These are phyloP conservation scores for Kondoa subrosea DNA, from an alignment of 768 basidiomycete genomes.

Conservation along the genomic window DNA sequence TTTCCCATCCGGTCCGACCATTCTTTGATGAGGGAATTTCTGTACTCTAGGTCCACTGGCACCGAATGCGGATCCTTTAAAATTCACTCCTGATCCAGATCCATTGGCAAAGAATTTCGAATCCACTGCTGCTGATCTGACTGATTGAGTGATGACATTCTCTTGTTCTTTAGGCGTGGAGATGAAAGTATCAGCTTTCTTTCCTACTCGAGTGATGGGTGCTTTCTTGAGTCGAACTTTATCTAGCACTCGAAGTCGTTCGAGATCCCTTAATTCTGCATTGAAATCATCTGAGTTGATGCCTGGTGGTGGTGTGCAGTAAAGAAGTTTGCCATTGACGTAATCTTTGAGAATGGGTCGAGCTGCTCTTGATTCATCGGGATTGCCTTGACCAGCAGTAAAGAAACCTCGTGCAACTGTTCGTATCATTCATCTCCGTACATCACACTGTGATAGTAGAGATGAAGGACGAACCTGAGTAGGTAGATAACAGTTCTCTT, in stretches of 20 bases:
- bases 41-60: background rate
- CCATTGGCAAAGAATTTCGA: background rate
- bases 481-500: slow-evolving; percentile 65
- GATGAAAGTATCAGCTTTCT: slow-evolving; percentile 69
- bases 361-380: slow-evolving; percentile 86
- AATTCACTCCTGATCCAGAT: background rate
- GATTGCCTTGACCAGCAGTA: slow-evolving; percentile 86
- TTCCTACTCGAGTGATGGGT: slow-evolving; percentile 66
- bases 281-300: slow-evolving; percentile 57
- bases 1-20: background rate
- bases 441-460: background rate
- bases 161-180: slow-evolving; percentile 29
- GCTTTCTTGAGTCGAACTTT: slow-evolving; percentile 69
- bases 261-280: slow-evolving; percentile 45
- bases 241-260: slow-evolving; percentile 39
- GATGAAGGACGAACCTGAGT: slow-evolving; percentile 60
- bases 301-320: slow-evolving; percentile 64
- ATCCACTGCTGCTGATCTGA: background rate
- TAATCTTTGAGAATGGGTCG: slow-evolving; percentile 91
- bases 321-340: slow-evolving; percentile 81
- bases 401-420: slow-evolving; percentile 83
- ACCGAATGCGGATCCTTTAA: background rate
- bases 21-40: background rate
- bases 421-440: slow-evolving; percentile 18
- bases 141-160: background rate